These are phyloP conservation scores for Aristolochia californica DNA, from an alignment of 164 flowering plant genomes.

Conservation along the genomic window DNA sequence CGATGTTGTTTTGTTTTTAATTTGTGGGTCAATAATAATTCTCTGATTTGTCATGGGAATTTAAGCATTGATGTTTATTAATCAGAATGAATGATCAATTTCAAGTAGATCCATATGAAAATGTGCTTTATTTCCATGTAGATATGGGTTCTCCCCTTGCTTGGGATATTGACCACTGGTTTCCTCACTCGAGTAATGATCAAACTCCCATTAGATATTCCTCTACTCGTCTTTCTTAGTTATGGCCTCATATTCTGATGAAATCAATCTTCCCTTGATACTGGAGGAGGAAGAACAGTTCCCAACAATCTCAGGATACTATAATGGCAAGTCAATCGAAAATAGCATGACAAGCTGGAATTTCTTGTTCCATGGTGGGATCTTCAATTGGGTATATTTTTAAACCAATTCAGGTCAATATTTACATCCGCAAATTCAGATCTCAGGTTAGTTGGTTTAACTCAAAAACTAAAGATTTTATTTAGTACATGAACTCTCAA, in stretches of 20 bases:
- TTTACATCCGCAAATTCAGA: slow-evolving; percentile 79
- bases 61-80: too few relatives aligned
- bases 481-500: neutral
- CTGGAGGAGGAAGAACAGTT: slow-evolving; percentile 92
- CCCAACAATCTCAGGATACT: slow-evolving; percentile 79
- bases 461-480: neutral
- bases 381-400: slow-evolving; percentile 79
- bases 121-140: slow-evolving; percentile 73
- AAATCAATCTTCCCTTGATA: slow-evolving; percentile 5
- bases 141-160: slow-evolving; percentile 86
- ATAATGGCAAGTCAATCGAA: slow-evolving; percentile 78
- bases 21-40: too few relatives aligned
- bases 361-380: slow-evolving; percentile 98
- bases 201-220: neutral
- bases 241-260: neutral
- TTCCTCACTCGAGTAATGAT: slow-evolving; percentile 73
- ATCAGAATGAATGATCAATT: too few relatives aligned
- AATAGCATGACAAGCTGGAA: slow-evolving; percentile 68
- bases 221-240: neutral
- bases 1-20: too few relatives aligned
- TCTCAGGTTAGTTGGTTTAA: slow-evolving; percentile 52
- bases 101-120: slow-evolving; percentile 82
- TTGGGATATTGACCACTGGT: slow-evolving; percentile 96
- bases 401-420: slow-evolving; percentile 82
- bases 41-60: too few relatives aligned